A percentile compares a stretch with the other conserved stretches of the same genome.
Conservation (phyloP, 345 rosid genomes). For the Citrus mangshanensis region DNA sequence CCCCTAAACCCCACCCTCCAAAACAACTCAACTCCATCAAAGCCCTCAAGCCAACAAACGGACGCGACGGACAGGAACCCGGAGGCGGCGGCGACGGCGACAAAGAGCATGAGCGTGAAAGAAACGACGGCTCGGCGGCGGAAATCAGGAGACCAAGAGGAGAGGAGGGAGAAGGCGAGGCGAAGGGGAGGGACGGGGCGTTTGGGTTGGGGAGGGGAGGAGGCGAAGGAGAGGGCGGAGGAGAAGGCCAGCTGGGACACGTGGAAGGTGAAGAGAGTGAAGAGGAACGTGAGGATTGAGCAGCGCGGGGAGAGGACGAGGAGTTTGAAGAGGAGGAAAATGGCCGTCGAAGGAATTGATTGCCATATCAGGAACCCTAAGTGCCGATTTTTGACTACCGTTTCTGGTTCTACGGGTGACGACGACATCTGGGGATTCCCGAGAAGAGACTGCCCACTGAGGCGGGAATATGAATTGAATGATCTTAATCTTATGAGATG, state of each 20-base stretch:
- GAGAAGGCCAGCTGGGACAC: neutral
- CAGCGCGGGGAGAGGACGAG: neutral
- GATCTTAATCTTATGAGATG: no score
- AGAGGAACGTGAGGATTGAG: neutral
- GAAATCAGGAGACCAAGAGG: constrained; percentile 39
- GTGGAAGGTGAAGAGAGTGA: neutral
- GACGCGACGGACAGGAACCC: constrained; percentile 44
- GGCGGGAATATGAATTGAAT: no score
- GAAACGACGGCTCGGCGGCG: constrained; percentile 51
- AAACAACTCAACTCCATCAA: constrained; percentile 18
- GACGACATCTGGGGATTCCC: neutral
- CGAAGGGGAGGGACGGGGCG: constrained; percentile 37
- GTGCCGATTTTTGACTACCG: neutral
- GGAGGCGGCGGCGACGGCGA: constrained; percentile 38
- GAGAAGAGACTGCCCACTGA: neutral
- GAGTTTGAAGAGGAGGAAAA: neutral
- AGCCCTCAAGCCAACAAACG: constrained; percentile 26
- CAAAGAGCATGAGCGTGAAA: constrained; percentile 38
- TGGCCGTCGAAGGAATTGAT: constrained; percentile 1
- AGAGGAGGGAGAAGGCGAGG: constrained; percentile 36
- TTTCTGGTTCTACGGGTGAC: neutral
- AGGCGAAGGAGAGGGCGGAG: neutral
- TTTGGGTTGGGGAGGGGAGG: neutral
- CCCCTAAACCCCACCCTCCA: constrained; percentile 63
- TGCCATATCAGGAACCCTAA: constrained; percentile 11